phyloP scores from a whole-genome alignment of 139 green algal species.

The Micractinium conductrix region DNA sequence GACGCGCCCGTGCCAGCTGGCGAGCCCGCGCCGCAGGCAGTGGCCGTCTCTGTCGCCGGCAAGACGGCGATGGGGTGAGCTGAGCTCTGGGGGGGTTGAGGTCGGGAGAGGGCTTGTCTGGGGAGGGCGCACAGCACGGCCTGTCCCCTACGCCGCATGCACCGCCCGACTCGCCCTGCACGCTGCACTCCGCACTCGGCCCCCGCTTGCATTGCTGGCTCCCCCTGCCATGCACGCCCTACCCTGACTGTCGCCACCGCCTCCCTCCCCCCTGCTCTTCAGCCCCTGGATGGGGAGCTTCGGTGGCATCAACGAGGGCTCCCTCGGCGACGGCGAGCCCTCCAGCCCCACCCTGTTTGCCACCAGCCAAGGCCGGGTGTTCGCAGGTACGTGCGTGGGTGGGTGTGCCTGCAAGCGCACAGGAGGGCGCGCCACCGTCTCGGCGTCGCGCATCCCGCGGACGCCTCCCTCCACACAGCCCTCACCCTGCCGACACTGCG shows the following conservation, averaged over 20 bases:
- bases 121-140: too few relatives aligned
- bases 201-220: too few relatives aligned
- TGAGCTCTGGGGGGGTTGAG: too few relatives aligned
- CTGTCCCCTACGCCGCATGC: not conserved
- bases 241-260: not conserved
- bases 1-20: not conserved
- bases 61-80: conserved; percentile 8
- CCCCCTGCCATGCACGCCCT: too few relatives aligned
- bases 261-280: not conserved
- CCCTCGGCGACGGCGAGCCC: not conserved
- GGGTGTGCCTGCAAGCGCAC: too few relatives aligned
- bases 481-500: not conserved
- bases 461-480: not conserved
- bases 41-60: not conserved
- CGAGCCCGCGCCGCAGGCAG: not conserved
- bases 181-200: too few relatives aligned
- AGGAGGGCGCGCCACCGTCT: not conserved
- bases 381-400: too few relatives aligned
- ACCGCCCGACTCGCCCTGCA: not conserved
- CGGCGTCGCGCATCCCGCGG: not conserved
- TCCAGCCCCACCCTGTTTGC: conserved; percentile 30
- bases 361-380: not conserved
- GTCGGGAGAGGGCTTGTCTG: not conserved
- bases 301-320: not conserved
- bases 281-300: conserved; percentile 24